Base-by-base conservation (phyloP, 306 rosid genomes). In the Vigna angularis region DNA sequence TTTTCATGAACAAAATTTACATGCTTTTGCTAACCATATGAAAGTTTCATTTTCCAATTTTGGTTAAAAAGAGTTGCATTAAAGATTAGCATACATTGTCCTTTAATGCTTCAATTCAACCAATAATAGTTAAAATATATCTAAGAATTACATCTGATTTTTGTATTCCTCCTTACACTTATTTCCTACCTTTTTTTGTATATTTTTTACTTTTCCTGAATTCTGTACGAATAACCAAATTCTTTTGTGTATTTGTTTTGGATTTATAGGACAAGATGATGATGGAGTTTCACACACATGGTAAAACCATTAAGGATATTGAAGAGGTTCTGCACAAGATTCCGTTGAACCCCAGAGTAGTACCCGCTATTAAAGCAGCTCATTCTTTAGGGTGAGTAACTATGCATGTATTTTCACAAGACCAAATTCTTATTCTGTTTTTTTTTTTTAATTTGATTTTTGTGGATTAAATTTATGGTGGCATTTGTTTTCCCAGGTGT, bases 291-390 rank as follows among this genome's bases (percentile, higher is more conserved):
- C 89, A 87, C 83, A 72, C 79, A 42, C 64, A 59, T 78, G 96
- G 92, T 9, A 81, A 53, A 80, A 87, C 96, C 48, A 85, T 85
- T 32, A 74, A 86, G 20, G 93, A 92, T 2, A 81, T 87, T 72
- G 80, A 20, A 3, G 83, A 74, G 16, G 91, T 86, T 65, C 87
- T 92, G 36, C 83, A 81, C 38, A 78, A 85, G 62, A 82, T 52
- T 73, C 92, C 97, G 1, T 82, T 93, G 3, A 92, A 86, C 40
- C 88, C 85, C 2, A 79, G 87, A 78, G 51, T 89, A 4, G 84
- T 90, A 22, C 93, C 96, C 3, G 81, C 97, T 22, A 83, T 90
- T 72, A 85, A 78, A 87, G 88, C 89, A 20, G 91, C 90, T 7
- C 89, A 87, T 76, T 85, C 86, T 26, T 76, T 73, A 17, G 93